Percentiles rank a stretch among this genome's conserved stretches.
Conservation (phyloP, 495 filamentous ascomycete species). For the Thozetella sp. region DNA sequence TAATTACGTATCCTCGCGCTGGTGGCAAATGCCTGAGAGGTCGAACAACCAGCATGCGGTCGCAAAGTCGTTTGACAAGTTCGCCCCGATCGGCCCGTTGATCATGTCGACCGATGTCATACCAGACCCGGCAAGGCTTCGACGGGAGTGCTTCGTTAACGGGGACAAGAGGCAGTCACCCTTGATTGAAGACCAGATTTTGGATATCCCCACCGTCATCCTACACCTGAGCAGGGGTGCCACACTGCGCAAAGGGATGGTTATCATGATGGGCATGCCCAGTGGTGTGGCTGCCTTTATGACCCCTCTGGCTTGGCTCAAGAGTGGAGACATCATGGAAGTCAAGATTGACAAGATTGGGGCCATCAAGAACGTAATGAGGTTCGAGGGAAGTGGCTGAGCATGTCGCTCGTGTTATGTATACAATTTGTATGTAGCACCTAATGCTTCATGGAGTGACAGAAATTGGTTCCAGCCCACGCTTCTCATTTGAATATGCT, state of each 20-base stretch:
- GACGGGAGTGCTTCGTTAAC: not conserved
- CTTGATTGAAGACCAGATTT: not conserved
- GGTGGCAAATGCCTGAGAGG: not conserved
- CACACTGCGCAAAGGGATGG: not conserved
- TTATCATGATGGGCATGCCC: not conserved
- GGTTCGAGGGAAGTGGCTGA: too few species aligned
- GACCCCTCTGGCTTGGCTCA: not conserved
- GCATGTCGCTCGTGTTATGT: too few species aligned
- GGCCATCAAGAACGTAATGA: too few species aligned
- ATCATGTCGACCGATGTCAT: not conserved
- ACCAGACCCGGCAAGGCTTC: not conserved
- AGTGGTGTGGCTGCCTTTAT: not conserved
- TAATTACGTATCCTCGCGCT: not conserved
- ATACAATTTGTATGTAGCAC: too few species aligned
- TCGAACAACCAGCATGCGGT: not conserved
- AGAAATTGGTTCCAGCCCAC: too few species aligned
- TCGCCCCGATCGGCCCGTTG: not conserved
- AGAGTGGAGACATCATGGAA: not conserved
- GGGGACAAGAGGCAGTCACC: not conserved
- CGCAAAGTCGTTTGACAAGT: not conserved
- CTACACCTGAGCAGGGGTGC: not conserved
- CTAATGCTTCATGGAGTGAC: too few species aligned
- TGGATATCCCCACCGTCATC: not conserved
- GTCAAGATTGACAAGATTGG: not conserved
- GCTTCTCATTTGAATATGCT: too few species aligned